Percentiles rank a stretch among this genome's conserved stretches.
These are phyloP conservation scores for Multifurca ochricompacta DNA, from an alignment of 768 basidiomycete genomes.

Conservation along the genomic window DNA sequence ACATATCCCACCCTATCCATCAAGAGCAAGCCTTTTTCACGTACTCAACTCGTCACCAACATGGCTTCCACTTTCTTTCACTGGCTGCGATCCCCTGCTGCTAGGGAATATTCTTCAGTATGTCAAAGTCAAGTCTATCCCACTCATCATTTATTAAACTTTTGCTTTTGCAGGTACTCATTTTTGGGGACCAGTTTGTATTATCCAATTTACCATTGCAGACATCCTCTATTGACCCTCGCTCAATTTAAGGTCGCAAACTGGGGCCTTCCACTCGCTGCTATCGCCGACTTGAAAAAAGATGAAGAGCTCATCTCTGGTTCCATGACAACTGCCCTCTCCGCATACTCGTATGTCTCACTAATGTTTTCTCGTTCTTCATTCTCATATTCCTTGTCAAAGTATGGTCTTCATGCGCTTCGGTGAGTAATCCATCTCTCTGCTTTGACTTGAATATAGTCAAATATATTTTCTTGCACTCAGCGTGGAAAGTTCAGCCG, in stretches of 20 bases:
- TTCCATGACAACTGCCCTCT: conserved; percentile 89
- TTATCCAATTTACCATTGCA: background rate
- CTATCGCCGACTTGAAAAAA: conserved; percentile 81
- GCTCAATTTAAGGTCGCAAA: conserved; percentile 72
- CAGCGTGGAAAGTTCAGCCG: conserved; percentile 93
- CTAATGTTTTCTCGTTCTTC: background rate
- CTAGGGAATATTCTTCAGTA: conserved; percentile 94
- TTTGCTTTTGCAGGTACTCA: conserved; percentile 68
- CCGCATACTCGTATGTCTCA: conserved; percentile 80
- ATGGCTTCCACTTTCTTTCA: conserved; percentile 83
- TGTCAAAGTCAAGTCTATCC: conserved; percentile 28
- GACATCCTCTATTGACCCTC: background rate
- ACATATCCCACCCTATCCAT: too few relatives aligned
- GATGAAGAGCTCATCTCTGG: conserved; percentile 98
- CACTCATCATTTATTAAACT: conserved; percentile 20
- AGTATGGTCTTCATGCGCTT: conserved; percentile 91
- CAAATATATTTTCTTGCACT: background rate
- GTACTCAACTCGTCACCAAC: background rate
- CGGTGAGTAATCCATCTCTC: conserved; percentile 37
- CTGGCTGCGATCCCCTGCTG: conserved; percentile 89
- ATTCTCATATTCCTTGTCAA: background rate
- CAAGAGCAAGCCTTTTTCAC: background rate
- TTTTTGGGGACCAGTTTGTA: conserved; percentile 96
- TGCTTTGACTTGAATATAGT: background rate
- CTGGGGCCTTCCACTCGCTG: conserved; percentile 96